Percentiles rank a stretch among this genome's conserved stretches.
These are phyloP conservation scores for Acmispon strigosus DNA, from an alignment of 306 rosid species.

Conservation along the genomic window DNA sequence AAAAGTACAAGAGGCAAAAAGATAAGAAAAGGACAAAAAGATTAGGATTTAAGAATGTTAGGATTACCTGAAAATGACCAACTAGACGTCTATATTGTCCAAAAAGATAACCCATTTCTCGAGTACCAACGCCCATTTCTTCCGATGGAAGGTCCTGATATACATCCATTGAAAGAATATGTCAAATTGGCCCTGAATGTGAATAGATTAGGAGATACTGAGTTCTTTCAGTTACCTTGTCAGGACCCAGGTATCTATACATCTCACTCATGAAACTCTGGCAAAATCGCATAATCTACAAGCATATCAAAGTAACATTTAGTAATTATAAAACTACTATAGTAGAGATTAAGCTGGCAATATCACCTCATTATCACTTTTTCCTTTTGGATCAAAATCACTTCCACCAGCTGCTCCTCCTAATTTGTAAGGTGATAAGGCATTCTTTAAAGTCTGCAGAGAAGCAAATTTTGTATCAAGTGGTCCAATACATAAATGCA, in stretches of 20 bases:
- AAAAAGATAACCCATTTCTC: slow-evolving; percentile 98
- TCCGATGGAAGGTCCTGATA: slow-evolving; percentile 93
- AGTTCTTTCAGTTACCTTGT: slow-evolving; percentile 66
- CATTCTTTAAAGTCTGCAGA: slow-evolving; percentile 87
- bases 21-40: neutral
- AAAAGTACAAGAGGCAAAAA: neutral
- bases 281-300: slow-evolving; percentile 95
- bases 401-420: slow-evolving; percentile 99
- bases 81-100: slow-evolving; percentile 97
- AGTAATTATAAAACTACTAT: slow-evolving; percentile 10
- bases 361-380: slow-evolving; percentile 87
- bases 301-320: slow-evolving; percentile 36
- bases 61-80: slow-evolving; percentile 86
- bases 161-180: slow-evolving; percentile 26
- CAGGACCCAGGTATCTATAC: slow-evolving; percentile 92
- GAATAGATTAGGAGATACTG: neutral
- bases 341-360: slow-evolving; percentile 4
- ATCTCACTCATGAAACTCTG: slow-evolving; percentile 98
- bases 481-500: neutral
- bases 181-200: neutral
- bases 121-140: slow-evolving; percentile 99
- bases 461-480: neutral
- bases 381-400: slow-evolving; percentile 97
- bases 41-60: slow-evolving; percentile 6
- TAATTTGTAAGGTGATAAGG: slow-evolving; percentile 88